Conservation (phyloP, 371 early-diverging fungal species). For the Enteropsectra breve region DNA sequence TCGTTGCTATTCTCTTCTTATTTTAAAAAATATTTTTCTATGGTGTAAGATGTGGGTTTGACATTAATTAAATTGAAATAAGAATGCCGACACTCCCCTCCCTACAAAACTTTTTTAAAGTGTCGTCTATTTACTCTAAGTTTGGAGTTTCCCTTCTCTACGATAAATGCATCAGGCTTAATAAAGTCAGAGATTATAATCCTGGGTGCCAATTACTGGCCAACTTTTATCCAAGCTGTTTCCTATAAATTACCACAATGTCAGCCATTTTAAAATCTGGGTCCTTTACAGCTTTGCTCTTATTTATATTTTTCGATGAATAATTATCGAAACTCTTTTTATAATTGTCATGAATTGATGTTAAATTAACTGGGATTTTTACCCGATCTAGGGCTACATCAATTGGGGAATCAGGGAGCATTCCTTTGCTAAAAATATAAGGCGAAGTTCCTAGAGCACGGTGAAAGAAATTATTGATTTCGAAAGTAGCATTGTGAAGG, state of each 20-base stretch:
- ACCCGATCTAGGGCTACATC: neutral
- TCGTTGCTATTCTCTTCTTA: no score
- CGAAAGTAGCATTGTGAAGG: neutral
- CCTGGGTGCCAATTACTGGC: neutral
- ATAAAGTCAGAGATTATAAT: neutral
- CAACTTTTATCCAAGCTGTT: neutral
- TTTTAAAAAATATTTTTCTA: no score
- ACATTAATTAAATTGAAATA: no score
- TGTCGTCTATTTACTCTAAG: neutral
- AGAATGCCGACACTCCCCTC: slow-evolving; percentile 6
- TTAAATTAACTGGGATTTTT: neutral
- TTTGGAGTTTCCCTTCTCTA: neutral
- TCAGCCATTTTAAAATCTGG: neutral
- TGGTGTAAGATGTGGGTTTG: no score
- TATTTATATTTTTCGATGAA: neutral
- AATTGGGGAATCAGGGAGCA: neutral
- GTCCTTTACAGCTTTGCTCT: neutral
- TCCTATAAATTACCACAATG: neutral
- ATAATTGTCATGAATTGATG: neutral
- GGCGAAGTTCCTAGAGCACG: slow-evolving; percentile 22
- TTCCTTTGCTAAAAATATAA: neutral
- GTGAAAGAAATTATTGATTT: neutral
- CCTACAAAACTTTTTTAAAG: neutral
- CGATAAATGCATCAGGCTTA: neutral
- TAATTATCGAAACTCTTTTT: neutral